Percentiles rank a stretch among this genome's conserved stretches.
Evolutionary conservation across 805 yeast genomes (phyloP).

Genomic region (Brettanomyces nanus): DNA sequence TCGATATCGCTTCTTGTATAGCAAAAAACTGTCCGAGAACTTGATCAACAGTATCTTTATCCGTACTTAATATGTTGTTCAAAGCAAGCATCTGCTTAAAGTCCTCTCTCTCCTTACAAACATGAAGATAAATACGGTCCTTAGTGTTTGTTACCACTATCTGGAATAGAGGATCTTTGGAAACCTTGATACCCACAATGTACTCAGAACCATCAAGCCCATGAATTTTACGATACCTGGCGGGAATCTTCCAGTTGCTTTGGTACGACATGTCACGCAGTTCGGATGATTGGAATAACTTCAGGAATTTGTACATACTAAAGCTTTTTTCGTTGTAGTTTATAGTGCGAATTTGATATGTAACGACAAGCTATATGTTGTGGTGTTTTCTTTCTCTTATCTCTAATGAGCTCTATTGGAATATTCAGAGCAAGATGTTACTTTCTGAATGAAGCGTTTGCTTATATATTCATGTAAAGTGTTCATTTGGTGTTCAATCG

Average conservation of each 20-base stretch:
- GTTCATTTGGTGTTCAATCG: too few species aligned
- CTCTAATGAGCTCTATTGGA: too few species aligned
- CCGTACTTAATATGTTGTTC: constrained; percentile 1
- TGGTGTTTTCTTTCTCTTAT: too few species aligned
- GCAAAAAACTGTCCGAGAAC: constrained; percentile 1
- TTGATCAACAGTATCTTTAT: constrained; percentile 3
- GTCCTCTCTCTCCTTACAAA: neutral
- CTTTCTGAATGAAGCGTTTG: too few species aligned
- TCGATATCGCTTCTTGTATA: neutral
- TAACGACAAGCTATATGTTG: too few species aligned
- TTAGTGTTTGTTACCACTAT: neutral
- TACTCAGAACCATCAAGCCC: neutral
- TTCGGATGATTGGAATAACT: neutral
- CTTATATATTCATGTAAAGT: too few species aligned
- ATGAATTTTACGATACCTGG: neutral
- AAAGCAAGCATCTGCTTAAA: neutral
- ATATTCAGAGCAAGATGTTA: too few species aligned
- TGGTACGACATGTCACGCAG: neutral
- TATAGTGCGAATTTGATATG: too few species aligned
- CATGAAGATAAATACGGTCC: neutral
- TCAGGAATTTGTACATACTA: neutral
- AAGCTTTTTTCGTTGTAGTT: too few species aligned
- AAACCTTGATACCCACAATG: neutral
- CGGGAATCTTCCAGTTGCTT: neutral
- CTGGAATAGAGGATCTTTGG: constrained; percentile 1